Conservation (phyloP, 768 basidiomycete genomes). For the Neoboletus magnificus region DNA sequence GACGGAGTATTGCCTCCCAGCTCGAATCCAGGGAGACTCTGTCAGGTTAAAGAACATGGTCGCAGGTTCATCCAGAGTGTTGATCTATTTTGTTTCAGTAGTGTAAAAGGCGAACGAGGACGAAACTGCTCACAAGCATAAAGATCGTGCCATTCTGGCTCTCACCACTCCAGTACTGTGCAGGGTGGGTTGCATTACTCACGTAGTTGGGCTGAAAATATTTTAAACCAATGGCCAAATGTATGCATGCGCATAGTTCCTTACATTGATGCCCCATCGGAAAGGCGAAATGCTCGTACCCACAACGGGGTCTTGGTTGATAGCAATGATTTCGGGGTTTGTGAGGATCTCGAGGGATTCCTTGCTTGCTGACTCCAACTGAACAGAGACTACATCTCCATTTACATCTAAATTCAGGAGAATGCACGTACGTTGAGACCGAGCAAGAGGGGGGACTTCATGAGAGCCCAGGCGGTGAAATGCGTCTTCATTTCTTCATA, state of each 20-base stretch:
- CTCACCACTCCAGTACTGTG: constrained; percentile 71
- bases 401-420: constrained; percentile 1
- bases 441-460: constrained; percentile 67
- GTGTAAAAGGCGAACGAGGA: not conserved
- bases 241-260: constrained; percentile 16
- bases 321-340: constrained; percentile 63
- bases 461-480: constrained; percentile 69
- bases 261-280: constrained; percentile 64
- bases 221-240: not conserved
- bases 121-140: constrained; percentile 51
- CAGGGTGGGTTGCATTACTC: constrained; percentile 48
- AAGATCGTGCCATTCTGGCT: constrained; percentile 62
- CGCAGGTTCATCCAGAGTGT: constrained; percentile 53
- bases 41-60: constrained; percentile 61
- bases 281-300: constrained; percentile 64
- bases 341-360: constrained; percentile 54
- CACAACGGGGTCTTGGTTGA: constrained; percentile 63
- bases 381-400: not conserved
- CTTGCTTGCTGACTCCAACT: constrained; percentile 51
- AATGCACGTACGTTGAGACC: constrained; percentile 48
- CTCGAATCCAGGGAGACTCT: constrained; percentile 69
- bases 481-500: constrained; percentile 66
- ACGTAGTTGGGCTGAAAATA: constrained; percentile 34
- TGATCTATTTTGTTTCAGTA: constrained; percentile 42
- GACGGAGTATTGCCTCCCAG: constrained; percentile 62